Base-by-base conservation (phyloP, 2,329 filamentous ascomycete genomes). In the Apiospora pterosperma region DNA sequence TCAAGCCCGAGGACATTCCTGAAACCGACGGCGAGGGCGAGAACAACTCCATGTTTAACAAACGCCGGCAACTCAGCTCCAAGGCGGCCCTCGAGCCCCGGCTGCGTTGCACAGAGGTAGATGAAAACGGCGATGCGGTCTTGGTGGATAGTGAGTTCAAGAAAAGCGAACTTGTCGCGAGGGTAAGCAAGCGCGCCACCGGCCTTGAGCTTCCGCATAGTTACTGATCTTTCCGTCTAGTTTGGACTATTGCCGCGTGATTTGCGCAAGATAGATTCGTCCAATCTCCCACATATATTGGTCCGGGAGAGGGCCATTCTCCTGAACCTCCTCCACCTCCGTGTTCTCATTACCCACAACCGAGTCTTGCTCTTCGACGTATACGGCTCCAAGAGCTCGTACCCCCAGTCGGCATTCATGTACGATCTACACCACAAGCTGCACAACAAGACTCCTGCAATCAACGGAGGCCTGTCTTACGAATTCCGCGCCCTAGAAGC, bases 401-500 rank as follows among this genome's bases (percentile, higher is more conserved):
- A 97, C 73, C 93, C 95, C 36, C 96, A 98, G 76, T 97, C 93
- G 4, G 88, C 96, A 16, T 99, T 99, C 80, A 97, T 99, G 88
- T 97, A 98, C 78, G 96, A 98, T 74, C 81, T 99, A 23, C 93
- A 98, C 76, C 92, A 92, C 14, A 97, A 97, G 75, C 82, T 99
- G 55, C 90, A 92, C 68, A 93, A 97, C 74, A 95, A 93, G 76
- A 84, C 88, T 65, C 75, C 81, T 2, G 81, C 84, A 0, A 78
- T 81, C n/a, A 84, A 87, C 19, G 85, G 84, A 39, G 86, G 87
- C 2, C 84, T 99, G 5, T 92, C 96, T 0, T 99, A 99, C 77
- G 96, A 99, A 77, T 97, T 98, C 77, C 91, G 96, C 34, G 96
- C 96, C 5, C 86, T 99, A 21, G 96, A 99, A 84, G 93, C 96